Evolutionary conservation across 2,329 filamentous ascomycete species (phyloP), one percentile per base, ranked within the genome.

Genomic region (Colletotrichum somersetense): DNA sequence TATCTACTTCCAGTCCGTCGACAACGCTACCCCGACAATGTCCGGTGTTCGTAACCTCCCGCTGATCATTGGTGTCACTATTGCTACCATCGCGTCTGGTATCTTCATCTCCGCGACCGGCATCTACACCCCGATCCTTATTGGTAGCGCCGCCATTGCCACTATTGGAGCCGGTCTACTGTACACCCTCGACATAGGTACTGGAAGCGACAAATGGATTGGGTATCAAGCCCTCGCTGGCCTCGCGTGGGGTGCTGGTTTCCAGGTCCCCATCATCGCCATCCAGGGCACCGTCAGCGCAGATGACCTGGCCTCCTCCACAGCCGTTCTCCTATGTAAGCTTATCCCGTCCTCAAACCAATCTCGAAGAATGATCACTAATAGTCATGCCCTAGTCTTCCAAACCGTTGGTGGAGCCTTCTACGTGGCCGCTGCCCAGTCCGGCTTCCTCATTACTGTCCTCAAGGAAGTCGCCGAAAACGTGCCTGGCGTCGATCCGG

Each of bases 221-320:
- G 87, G 86, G 7, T 89, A 86, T 75, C 86, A 89, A 78, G 81
- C 88, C 18, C 69, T 89, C 2, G 81, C 80, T 38, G 87, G 87
- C n/a, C 77, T 83, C 7, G 87, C 85, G 3, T 83, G 81, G 71
- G 87, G 87, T 16, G 72, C 77, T 8, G 82, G 79, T 3, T 82
- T 85, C 67, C 85, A 89, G 76, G 81, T 88, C 10, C 86, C 86
- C 50, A 85, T 88, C 77, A 86, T 87, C 71, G 84, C 83, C 33
- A 82, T 85, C 5, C 85, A 87, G 75, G 82, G 80, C 5, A 79
- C 80, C 14, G 79, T 84, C 3, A 73, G 76, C 2, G 77, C 84
- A 5, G 75, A 78, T 40, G 86, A 88, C 73, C 79, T 88, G 20
- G 80, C 84, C 3, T 81, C 84, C 33, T 82, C 81, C 33, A 87